A percentile compares a stretch with the other conserved stretches of the same genome.
Conservation (phyloP, 495 filamentous ascomycete genomes). For the Sordaria brevicollis region DNA sequence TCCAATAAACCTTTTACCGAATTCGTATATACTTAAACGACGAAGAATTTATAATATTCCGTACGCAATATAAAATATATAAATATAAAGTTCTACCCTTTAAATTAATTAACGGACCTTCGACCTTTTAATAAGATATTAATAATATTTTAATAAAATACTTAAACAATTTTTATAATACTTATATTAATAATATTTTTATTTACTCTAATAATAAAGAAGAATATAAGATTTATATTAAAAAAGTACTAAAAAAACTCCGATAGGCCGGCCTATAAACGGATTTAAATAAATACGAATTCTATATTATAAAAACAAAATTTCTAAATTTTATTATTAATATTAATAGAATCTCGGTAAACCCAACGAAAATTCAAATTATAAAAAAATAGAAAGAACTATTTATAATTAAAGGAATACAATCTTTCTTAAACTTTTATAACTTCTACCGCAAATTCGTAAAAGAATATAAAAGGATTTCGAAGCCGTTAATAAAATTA, state of each 20-base stretch:
- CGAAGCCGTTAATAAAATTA: neutral
- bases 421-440: conserved; percentile 2
- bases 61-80: conserved; percentile 18
- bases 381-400: neutral
- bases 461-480: neutral
- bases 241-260: conserved; percentile 5
- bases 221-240: neutral
- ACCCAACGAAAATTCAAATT: neutral
- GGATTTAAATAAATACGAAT: too few relatives aligned
- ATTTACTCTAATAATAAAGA: neutral
- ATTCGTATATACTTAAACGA: conserved; percentile 16
- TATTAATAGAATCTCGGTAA: neutral
- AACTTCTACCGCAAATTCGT: conserved; percentile 4
- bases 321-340: conserved; percentile 19
- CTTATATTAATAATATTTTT: conserved; percentile 1
- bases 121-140: conserved; percentile 20
- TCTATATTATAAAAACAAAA: conserved; percentile 15
- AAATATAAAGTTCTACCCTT: conserved; percentile 28
- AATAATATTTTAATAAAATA: conserved; percentile 19
- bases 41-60: conserved; percentile 22
- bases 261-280: conserved; percentile 8
- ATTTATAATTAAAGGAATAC: conserved; percentile 1
- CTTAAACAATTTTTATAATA: conserved; percentile 10
- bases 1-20: conserved; percentile 10
- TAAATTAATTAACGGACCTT: conserved; percentile 14